Base-by-base conservation (phyloP, 2,329 filamentous ascomycete genomes). In the Knufia fluminis region DNA sequence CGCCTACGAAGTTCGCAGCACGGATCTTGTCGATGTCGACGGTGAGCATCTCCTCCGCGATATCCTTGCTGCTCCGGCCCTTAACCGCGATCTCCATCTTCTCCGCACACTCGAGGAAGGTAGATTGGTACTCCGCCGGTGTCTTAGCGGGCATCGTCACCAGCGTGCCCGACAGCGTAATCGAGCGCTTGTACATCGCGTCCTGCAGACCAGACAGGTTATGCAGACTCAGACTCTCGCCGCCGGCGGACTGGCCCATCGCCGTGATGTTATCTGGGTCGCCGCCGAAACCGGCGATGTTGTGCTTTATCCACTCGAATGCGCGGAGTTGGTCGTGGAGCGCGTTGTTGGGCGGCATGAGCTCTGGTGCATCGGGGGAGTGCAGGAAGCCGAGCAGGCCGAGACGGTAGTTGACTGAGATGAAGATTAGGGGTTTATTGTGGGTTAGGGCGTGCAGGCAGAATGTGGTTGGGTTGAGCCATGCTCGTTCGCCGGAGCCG, bases 201-300 rank as follows among this genome's bases (percentile, higher is more conserved):
- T 52, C 41, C 17, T 46, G 35, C 12, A 40, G 48, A 8, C 53
- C 53, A 19, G 17, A 19, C 3, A 32, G n/a, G 3, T 28, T 52
- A 20, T 35, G 48, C 14, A 51, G 32, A 14, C 48, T 35, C 17
- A 54, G 20, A 22, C 50, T 46, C n/a, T 49, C 62, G n/a, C 63
- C 72, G 26, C 74, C 74, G 4, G 71, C 71, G 42, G 69, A 73
- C 54, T 75, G 68, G 14, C 74, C 74, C n/a, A 68, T 61, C 14
- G 67, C 52, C 32, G 63, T 66, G 40, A 71, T 62, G 43, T 66
- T 65, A 0, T 63, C 58, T 3, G 65, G 62, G 48, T 71, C 68
- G 14, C 69, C 68, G 3, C 68, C 68, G 54, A 71, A 71, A 17
- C 63, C 64, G 4, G 49, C 55, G 28, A 71, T 71, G 51, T 71